Base-by-base conservation (phyloP, 306 rosid species). In the Lathyrus oleraceus region DNA sequence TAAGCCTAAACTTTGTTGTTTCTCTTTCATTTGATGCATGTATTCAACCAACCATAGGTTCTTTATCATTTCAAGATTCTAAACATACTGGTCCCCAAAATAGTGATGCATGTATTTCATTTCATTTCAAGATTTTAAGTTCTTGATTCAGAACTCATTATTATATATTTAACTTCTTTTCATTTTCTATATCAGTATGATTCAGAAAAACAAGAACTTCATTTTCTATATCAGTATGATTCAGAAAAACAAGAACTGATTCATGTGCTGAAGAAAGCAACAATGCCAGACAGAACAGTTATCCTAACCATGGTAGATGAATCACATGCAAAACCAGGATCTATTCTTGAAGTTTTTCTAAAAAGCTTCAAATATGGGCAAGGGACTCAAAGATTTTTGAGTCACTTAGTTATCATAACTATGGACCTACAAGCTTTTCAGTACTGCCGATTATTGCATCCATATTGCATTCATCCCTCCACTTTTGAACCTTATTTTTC, bases 281-380 rank as follows among this genome's bases (percentile, higher is more conserved):
- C 79, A 13, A 81, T 79, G 88, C 8, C 70, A 5, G 79, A 81
- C 71, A 85, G 79, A 69, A 81, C 77, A 19, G 71, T 85, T 43
- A 62, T 87, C 15, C 30, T 87, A 51, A 87, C 90, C 28, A 81
- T 83, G 76, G 75, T 87, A 49, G 78, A 82, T 54, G 83, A 82
- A 70, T 66, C 82, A 73, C 42, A 77, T 84, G 81, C 89, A 47
- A 79, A 73, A 3, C 78, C 85, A 5, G 87, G 86, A 60, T 85
- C 92, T 17, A 21, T 87, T 48, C 81, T 87, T 44, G 86, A 83
- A 3, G 48, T 85, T 72, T 85, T 87, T 73, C 83, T 87, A 9
- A 71, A 74, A 43, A 79, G 89, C 67, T 87, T 87, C 65, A 76
- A 73, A 79, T 42, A 27, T 30, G 79, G 79, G 6, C 60, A 78